Evolutionary conservation across 345 rosid genomes (phyloP).

Genomic region (Microthlaspi erraticum): DNA sequence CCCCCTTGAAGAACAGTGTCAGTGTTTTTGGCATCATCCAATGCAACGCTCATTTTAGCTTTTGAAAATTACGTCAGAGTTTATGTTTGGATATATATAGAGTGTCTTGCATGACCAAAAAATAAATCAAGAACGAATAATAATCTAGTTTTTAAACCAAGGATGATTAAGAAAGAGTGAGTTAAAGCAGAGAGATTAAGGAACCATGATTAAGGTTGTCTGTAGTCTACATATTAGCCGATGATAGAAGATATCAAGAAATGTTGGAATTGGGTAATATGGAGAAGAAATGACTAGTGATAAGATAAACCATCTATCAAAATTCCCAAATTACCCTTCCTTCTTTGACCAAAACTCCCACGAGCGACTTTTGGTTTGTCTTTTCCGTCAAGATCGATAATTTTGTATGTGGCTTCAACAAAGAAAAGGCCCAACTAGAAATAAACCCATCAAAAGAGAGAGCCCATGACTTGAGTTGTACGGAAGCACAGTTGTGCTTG

Average conservation of each 20-base stretch:
- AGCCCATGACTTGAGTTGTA: too few species aligned
- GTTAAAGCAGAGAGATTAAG: too few species aligned
- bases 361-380: conserved; percentile 17
- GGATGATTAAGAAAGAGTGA: too few species aligned
- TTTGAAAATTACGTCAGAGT: neutral
- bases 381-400: too few species aligned
- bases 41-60: neutral
- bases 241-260: neutral
- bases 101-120: too few species aligned
- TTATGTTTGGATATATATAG: too few species aligned
- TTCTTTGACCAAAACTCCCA: conserved; percentile 35
- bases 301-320: neutral
- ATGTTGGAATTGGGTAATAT: conserved; percentile 19
- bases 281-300: conserved; percentile 39
- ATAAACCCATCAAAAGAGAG: too few species aligned
- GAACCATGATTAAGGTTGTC: conserved; percentile 37
- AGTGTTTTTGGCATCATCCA: conserved; percentile 11
- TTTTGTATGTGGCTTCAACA: too few species aligned
- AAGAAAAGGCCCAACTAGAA: too few species aligned
- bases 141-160: too few species aligned
- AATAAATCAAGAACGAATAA: too few species aligned
- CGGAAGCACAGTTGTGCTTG: too few species aligned
- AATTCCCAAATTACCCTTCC: conserved; percentile 24
- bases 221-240: conserved; percentile 32
- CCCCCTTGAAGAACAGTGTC: neutral